Conservation (phyloP, 129 eudicot species). For the Pittosporum tobira region DNA sequence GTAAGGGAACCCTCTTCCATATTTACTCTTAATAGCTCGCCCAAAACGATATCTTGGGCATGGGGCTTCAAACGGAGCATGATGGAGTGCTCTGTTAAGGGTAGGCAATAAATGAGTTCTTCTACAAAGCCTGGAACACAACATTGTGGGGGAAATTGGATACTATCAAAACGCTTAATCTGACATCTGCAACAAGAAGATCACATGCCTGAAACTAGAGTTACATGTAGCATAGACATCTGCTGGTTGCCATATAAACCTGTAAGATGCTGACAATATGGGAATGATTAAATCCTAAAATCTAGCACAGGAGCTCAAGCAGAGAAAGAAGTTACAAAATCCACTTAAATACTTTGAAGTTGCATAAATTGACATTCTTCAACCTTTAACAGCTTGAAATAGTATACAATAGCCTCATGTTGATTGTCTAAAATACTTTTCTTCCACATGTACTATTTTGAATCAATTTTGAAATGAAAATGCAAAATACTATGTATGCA, state of each 20-base stretch:
- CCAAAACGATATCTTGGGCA: conserved; percentile 23
- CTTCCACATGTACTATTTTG: no score
- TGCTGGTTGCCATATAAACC: not conserved
- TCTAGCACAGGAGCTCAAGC: not conserved
- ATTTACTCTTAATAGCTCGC: conserved; percentile 19
- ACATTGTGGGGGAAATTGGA: conserved; percentile 26
- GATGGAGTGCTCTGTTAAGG: conserved; percentile 20
- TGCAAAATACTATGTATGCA: no score
- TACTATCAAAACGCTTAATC: conserved; percentile 2
- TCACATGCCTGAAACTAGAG: not conserved
- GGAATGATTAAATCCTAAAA: not conserved
- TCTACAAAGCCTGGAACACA: conserved; percentile 34
- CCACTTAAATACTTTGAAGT: no score
- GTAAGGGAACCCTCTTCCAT: conserved; percentile 9
- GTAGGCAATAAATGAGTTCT: conserved; percentile 30
- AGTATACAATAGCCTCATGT: no score
- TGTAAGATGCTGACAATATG: not conserved
- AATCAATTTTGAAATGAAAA: no score
- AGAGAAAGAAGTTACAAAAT: not conserved
- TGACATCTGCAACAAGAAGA: conserved; percentile 11
- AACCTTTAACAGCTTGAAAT: no score
- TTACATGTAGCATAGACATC: not conserved
- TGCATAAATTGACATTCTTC: no score
- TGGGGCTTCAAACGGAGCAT: conserved; percentile 20
- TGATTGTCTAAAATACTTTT: no score